A percentile compares a stretch with the other conserved stretches of the same genome.
Conservation (phyloP, 768 basidiomycete species). For the Tricholoma hemisulphureum region DNA sequence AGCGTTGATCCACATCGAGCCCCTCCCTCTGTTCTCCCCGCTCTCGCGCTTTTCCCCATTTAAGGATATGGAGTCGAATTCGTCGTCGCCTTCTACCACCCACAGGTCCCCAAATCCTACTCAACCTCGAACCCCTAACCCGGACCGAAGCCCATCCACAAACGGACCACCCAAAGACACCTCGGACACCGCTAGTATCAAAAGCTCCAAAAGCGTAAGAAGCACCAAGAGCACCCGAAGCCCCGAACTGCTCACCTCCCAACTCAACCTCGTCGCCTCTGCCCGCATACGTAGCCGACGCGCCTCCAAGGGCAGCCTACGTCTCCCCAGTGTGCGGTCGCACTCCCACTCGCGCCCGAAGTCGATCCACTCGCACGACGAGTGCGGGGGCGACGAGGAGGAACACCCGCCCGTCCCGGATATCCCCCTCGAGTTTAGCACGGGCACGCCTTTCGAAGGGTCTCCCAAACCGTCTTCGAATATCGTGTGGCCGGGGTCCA, state of each 20-base stretch:
- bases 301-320: constrained; percentile 64
- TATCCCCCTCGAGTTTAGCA: constrained; percentile 22
- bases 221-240: constrained; percentile 32
- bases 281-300: constrained; percentile 64
- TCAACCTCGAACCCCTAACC: not conserved
- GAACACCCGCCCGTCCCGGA: constrained; percentile 34
- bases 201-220: constrained; percentile 34
- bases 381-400: constrained; percentile 5
- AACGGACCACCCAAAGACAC: constrained; percentile 22
- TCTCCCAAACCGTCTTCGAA: constrained; percentile 10
- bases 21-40: constrained; percentile 14
- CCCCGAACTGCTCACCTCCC: constrained; percentile 2
- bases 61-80: no score
- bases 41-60: constrained; percentile 12
- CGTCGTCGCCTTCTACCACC: not conserved
- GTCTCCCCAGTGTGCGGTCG: constrained; percentile 44
- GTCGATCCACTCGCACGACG: not conserved
- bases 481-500: constrained; percentile 5
- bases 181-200: constrained; percentile 40
- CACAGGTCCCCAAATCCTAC: not conserved
- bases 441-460: not conserved
- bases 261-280: constrained; percentile 50
- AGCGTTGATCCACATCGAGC: constrained; percentile 12
- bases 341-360: not conserved
- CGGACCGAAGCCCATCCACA: not conserved